Evolutionary conservation across 2,329 filamentous ascomycete species (phyloP), one percentile per base, ranked within the genome.

Genomic region (Diaporthe australafricana): DNA sequence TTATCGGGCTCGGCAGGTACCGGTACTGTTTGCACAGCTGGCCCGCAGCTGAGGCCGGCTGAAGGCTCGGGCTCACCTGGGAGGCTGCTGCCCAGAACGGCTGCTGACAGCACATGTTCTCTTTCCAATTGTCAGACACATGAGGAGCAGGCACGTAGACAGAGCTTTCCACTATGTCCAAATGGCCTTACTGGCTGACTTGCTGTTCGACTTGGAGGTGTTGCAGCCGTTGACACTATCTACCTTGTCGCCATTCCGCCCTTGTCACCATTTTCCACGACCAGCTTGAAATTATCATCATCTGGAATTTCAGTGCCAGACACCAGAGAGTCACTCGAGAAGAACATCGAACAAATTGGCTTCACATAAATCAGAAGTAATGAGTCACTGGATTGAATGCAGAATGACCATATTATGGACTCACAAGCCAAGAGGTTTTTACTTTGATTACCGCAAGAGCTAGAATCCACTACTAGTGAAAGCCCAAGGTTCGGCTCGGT

Each of bases 21-120:
- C 32, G 32, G 32, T 35, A 35, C 7, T 42, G 22, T 5, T 32
- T 27, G 27, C 20, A 17, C 60, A 50, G 60, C 60, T 65, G 60
- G 60, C 60, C 45, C 11, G n/a, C 60, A 65, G 60, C 60, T 65
- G 60, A 14, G 60, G 22, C 60, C 42, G 60, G 60, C 60, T 65
- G 57, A 16, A 17, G 25, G 32, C n/a, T 57, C 32, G 3, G 27
- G 7, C 27, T 32, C 7, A 5, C 32, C 9, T 35, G 5, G 5
- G 32, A 3, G 20, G 22, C n/a, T 25, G 8, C 22, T 14, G 9
- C 22, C 22, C 47, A 35, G n/a, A 27, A 25, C 4, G n/a, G 47
- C 17, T 9, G n/a, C 47, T 14, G 14, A 22, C 17, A 52, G 14
- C 48, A 50, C 25, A 30, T 12, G 9, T 12, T 38, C 16, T 27